Evolutionary conservation across 2,329 filamentous ascomycete species (phyloP), one percentile per base, ranked within the genome.

Genomic region (Parastagonospora avenae): DNA sequence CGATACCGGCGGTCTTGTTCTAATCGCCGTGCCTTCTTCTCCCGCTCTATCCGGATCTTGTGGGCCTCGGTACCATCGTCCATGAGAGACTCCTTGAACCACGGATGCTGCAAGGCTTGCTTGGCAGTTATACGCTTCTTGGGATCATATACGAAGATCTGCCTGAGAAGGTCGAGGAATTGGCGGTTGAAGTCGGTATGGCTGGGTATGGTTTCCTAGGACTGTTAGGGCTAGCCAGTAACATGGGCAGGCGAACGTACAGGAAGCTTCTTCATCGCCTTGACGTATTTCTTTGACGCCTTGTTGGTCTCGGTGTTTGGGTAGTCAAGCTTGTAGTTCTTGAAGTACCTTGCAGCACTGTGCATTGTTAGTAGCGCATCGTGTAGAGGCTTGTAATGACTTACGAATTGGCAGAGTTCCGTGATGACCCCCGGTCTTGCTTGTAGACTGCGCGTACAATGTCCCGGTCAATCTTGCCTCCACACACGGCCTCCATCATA

Each of bases 401-500:
- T 71, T 77, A 86, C 81, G 82, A 81, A 51, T 81, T 75, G 31
- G 83, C 80, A 24, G 80, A 77, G 58, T 83, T 85, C 39, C 77
- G 69, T 67, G 67, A 78, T 57, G 76, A 76, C 36, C 75, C 52
- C 70, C 60, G 79, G 66, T 63, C 79, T 67, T 60, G 76, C 72
- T 63, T 79, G 69, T 77, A 75, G 27, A 85, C 82, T 50, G 81
- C 77, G 58, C 76, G 76, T 46, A 85, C 78, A 24, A 85, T 72
- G 30, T 79, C 79, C 7, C 78, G 68, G 52, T 86, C 83, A 37
- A 86, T 80, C 58, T 79, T 80, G 39, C 76, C 74, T 35, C 79
- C 80, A 64, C 83, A 85, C 8, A 86, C 83, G 9, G 79, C 78
- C 69, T 88, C 85, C 85, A 88, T 88, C 85, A 88, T 88, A 32